A percentile compares a stretch with the other conserved stretches of the same genome.
Conservation (phyloP, 2,329 filamentous ascomycete species). For the Ophiosphaerella herpotricha region DNA sequence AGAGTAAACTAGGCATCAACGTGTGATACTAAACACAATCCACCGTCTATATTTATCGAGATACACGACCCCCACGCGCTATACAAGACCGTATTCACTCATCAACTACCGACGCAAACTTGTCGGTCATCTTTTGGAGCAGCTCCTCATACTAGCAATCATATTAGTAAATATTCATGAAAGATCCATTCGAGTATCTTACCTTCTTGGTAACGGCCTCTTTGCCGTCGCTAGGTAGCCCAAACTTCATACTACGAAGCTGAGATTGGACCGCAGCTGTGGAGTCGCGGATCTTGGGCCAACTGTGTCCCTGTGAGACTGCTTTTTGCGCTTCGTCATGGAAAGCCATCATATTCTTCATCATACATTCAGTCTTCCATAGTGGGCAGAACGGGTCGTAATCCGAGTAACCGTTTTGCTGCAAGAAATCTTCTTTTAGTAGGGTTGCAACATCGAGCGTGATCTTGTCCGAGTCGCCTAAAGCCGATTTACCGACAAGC, state of each 20-base stretch:
- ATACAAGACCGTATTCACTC: conserved; percentile 69
- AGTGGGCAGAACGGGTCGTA: conserved; percentile 99
- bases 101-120: conserved; percentile 94
- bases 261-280: conserved; percentile 84
- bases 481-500: conserved; percentile 93
- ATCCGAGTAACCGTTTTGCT: conserved; percentile 98
- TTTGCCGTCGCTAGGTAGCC: conserved; percentile 84
- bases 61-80: conserved; percentile 33
- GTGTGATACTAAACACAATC: conserved; percentile 31
- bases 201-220: conserved; percentile 84
- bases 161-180: conserved; percentile 45
- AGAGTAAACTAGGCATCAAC: conserved; percentile 34
- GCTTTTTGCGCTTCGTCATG: conserved; percentile 98
- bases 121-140: conserved; percentile 90
- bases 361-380: conserved; percentile 99
- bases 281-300: conserved; percentile 89
- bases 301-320: conserved; percentile 85
- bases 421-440: conserved; percentile 97
- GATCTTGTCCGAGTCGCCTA: conserved; percentile 98
- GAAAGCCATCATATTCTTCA: conserved; percentile 99
- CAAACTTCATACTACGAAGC: conserved; percentile 94
- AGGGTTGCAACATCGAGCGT: conserved; percentile 89
- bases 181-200: conserved; percentile 31
- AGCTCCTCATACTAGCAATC: conserved; percentile 80
- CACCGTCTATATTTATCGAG: conserved; percentile 31